Base-by-base conservation (phyloP, 345 rosid genomes). In the Populus simonii region DNA sequence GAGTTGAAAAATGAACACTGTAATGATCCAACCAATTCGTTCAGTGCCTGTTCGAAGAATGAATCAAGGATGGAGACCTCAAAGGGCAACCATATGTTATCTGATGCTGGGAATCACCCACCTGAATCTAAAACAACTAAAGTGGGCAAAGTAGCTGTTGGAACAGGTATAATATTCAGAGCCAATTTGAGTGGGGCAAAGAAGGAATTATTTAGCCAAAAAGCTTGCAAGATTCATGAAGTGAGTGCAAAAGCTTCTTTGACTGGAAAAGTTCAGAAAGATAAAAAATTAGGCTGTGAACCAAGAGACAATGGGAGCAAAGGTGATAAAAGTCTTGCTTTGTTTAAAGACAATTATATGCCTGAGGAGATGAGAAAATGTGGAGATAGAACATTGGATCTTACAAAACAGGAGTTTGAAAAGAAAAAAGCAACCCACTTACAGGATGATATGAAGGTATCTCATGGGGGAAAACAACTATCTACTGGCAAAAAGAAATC, bases 181-280 rank as follows among this genome's bases (percentile, higher is more conserved):
- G 45, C 29, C 71, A 68, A 68, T 22, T 12, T 68, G 71, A 38
- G 7, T 38, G 71, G 47, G 47, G 47, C 23, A 22, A 38, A 22
- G 11, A 39, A 20, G 13, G 27, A 68, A 38, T 15, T n/a, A 11
- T 17, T n/a, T 68, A 68, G 49, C 71, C 71, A 68, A 33, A 38
- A 38, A 38, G 47, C 49, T 68, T 8, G 49, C 12, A 35, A 68
- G 45, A 22, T 68, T 17, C 47, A 66, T 71, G 74, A 63, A 72
- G 88, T 86, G 77, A 88, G 85, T 82, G 81, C 74, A 57, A 89
- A 84, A 84, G 80, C 75, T 71, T 84, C 80, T 80, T 85, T 79
- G 5, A 76, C 77, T 82, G 86, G 85, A 74, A 86, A 87, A 80
- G 79, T 77, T 68, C 78, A 78, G 86, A 90, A 85, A 77, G 92